Conservation (phyloP, 2,329 filamentous ascomycete species). For the Ceratocystis cacaofunesta region DNA sequence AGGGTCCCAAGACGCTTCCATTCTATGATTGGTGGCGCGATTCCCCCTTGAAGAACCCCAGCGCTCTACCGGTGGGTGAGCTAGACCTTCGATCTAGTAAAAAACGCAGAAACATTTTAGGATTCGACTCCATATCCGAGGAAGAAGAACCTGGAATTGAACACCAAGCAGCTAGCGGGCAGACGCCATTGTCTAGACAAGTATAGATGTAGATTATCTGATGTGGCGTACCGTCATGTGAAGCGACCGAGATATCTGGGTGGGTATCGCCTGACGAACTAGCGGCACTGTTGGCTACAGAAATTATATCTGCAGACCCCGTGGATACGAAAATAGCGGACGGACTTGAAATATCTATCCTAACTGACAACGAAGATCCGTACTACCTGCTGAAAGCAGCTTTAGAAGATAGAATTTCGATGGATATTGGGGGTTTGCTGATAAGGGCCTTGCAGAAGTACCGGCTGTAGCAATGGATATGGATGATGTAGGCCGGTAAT, state of each 20-base stretch:
- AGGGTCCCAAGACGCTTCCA: not conserved
- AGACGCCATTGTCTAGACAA: not conserved
- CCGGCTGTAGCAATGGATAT: not conserved
- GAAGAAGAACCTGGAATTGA: not conserved
- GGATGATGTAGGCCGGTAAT: not conserved
- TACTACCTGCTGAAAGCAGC: not conserved
- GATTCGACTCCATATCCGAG: no score
- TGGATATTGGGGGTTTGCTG: not conserved
- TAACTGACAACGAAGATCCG: no score
- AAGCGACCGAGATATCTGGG: no score
- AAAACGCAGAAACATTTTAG: not conserved
- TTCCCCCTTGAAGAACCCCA: not conserved
- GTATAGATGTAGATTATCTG: not conserved
- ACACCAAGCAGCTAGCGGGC: not conserved
- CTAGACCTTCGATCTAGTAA: not conserved
- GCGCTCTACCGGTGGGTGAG: not conserved
- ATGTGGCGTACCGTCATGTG: no score
- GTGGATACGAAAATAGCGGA: no score
- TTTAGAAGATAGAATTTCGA: not conserved
- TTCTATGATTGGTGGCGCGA: not conserved
- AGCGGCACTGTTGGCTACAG: no score
- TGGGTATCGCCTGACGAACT: no score
- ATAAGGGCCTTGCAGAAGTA: not conserved
- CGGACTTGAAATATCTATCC: no score
- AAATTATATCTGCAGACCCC: no score